Base-by-base conservation (phyloP, 352 stramenopile genomes). In the Globisporangium uncinulatum region DNA sequence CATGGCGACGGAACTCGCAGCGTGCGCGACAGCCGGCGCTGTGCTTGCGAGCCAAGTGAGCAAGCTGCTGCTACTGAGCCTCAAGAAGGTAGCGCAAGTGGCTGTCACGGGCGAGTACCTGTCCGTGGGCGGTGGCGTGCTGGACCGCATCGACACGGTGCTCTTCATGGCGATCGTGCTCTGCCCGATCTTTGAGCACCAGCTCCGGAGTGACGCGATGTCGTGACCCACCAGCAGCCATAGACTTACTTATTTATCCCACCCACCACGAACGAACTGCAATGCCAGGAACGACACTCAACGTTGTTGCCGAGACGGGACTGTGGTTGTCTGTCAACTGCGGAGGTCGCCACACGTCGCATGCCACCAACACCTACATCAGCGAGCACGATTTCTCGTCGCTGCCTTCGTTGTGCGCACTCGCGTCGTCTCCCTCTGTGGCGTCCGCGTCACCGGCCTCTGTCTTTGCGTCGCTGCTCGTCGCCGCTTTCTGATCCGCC, bases 1-100 rank as follows among this genome's bases (percentile, higher is more conserved):
- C 36, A 71, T 85, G 61, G 36, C 57, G 8, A 62, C 67, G 11
- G 34, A 43, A 0, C 62, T 70, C 13, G 67, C 82, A 11, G 66
- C 70, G 7, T 46, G 69, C 20, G 48, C 83, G 6, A 62, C 67
- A 14, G 63, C 51, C 8, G 66, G 51, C 0, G 75, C 78, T 0
- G 73, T 82, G 24, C 24, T 70, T 4, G 67, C 73, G 47, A 73
- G 73, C 9, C 74, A 86, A n/a, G 34, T 83, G 0, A 67, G 64
- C 45, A 88, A 88, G 34, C 63, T 88, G 36, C 75, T 83, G 53
- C 68, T 88, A 4, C 50, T 81, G 15, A 83, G 75, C 47, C 61
- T 88, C 51, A 86, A 88, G 59, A 85, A 86, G 51, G 59, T 88
- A 8, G 73, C 73, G 51, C 74, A 76, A 45, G 56, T 86, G 15